Percentiles rank a stretch among this genome's conserved stretches.
These are phyloP conservation scores for Globisporangium perplexum DNA, from an alignment of 352 stramenopile genomes.

Conservation along the genomic window DNA sequence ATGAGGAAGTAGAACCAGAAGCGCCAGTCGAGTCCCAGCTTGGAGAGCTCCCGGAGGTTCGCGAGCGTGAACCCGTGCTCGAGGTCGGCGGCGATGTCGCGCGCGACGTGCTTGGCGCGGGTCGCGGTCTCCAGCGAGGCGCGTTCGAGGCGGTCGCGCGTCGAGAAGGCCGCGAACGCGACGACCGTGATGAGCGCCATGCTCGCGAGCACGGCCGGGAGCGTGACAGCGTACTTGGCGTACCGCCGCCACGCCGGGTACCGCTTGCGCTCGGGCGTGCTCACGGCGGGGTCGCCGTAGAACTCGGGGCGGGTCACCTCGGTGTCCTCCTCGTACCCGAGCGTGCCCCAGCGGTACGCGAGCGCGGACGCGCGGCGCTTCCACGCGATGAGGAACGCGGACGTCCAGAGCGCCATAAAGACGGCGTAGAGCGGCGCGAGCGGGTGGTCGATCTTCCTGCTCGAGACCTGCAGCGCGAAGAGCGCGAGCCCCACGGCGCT, in stretches of 20 bases:
- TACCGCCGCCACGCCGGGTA: conserved; percentile 76
- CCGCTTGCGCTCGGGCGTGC: conserved; percentile 24
- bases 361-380: conserved; percentile 64
- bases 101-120: conserved; percentile 33
- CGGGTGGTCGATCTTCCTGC: conserved; percentile 69
- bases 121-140: conserved; percentile 40
- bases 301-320: conserved; percentile 85
- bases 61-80: conserved; percentile 47
- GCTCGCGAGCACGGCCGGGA: conserved; percentile 47
- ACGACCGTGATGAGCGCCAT: conserved; percentile 55
- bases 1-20: conserved; percentile 87
- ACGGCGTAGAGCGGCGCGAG: conserved; percentile 76
- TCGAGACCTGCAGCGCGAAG: conserved; percentile 61
- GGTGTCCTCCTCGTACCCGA: conserved; percentile 87
- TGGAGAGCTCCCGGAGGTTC: conserved; percentile 40
- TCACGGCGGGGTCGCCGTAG: conserved; percentile 36
- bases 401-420: conserved; percentile 89
- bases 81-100: conserved; percentile 35
- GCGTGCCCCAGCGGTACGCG: conserved; percentile 86
- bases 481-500: conserved; percentile 65
- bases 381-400: conserved; percentile 87
- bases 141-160: conserved; percentile 66
- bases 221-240: conserved; percentile 70
- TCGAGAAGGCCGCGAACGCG: conserved; percentile 68
- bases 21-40: conserved; percentile 61